Base-by-base conservation (phyloP, 1,139 yeast genomes). In the Chernovozyma sophiae-reginae region DNA sequence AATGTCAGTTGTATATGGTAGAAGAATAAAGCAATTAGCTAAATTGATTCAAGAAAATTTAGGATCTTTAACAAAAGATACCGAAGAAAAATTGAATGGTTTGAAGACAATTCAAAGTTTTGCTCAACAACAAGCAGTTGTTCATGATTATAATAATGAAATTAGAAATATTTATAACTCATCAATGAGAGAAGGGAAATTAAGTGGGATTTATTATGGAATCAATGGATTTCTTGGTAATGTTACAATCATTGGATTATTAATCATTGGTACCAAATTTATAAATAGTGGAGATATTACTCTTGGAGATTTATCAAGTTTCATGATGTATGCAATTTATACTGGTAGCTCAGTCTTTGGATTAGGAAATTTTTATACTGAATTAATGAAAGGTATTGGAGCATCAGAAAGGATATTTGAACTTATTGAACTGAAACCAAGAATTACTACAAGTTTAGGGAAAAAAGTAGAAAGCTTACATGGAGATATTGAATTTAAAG, bases 351-450 rank as follows among this genome's bases (percentile, higher is more conserved):
- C 97, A 0, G 86, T 90, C 25, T 86, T 85, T 57, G 97, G 97
- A 1, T 60, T 92, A 30, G 92, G 96, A 1, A 83, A 84, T 43
- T 90, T 90, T 56, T 90, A 89, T 53, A 83, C 96, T 1, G 97
- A 92, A 55, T 65, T 90, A 42, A 90, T 92, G 95, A 92, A 90
- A 63, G 97, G 97, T 34, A 83, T 90, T 6, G 98, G 98, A 43
- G 97, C 97, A 0, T 94, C 97, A 0, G 85, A 95, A 38, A 73
- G 98, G 44, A 66, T 92, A 37, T 92, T 92, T 63, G 97, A 92
- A 59, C 68, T 92, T 34, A 74, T 83, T 35, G 96, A 89, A 48
- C 76, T 83, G 56, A 65, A 79, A 41, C 92, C 96, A 2, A 54
- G 61, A 22, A 86, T 90, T 32, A 68, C 75, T 26, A 77, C 87